Conservation (phyloP, 441 rosid genomes). For the Macaranga tanarius region DNA sequence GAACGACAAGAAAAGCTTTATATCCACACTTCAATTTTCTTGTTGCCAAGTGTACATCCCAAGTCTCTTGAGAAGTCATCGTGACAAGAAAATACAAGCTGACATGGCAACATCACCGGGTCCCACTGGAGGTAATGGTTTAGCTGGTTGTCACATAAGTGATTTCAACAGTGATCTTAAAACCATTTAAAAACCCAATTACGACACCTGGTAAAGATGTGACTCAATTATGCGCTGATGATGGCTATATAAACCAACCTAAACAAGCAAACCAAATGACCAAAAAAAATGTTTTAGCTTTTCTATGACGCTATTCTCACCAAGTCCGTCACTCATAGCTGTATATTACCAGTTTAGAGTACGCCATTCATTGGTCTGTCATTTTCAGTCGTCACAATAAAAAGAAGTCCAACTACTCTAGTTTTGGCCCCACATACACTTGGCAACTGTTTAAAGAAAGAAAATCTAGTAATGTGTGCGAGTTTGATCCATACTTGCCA, state of each 20-base stretch:
- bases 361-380: not conserved
- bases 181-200: not conserved
- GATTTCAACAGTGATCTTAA: not conserved
- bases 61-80: no score
- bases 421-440: not conserved
- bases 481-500: not conserved
- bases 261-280: not conserved
- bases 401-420: not conserved
- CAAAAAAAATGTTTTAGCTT: not conserved
- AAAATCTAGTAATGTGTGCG: not conserved
- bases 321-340: slow-evolving; percentile 7
- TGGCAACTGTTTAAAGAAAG: not conserved
- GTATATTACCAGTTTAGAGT: not conserved
- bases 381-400: not conserved
- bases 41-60: no score
- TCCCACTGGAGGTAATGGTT: not conserved
- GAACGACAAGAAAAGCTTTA: no score
- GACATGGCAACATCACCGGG: no score
- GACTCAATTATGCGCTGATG: not conserved
- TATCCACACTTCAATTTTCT: no score
- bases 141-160: not conserved
- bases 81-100: no score
- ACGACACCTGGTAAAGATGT: slow-evolving; percentile 5
- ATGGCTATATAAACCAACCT: no score
- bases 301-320: not conserved